Base-by-base conservation (phyloP, 1,284 basidiomycete species). In the Prillingera fragicola region DNA sequence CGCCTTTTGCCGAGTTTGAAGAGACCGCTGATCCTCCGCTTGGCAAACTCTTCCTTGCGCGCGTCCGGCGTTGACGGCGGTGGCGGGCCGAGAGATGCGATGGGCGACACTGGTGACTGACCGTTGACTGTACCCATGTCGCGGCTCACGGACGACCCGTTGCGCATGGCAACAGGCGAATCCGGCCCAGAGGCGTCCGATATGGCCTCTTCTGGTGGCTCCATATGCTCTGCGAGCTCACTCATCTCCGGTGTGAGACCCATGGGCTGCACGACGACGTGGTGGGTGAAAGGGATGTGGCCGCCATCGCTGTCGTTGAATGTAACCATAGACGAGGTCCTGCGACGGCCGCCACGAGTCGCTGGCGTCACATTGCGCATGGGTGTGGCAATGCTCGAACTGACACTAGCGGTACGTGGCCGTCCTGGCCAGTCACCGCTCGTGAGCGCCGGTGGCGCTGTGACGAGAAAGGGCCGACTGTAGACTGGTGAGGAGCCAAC, bases 201-300 rank as follows among this genome's bases (percentile, higher is more conserved):
- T n/a, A n/a, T n/a, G n/a, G n/a, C n/a, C n/a, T n/a, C n/a, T n/a
- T n/a, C n/a, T n/a, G n/a, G n/a, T n/a, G n/a, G n/a, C n/a, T n/a
- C n/a, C n/a, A n/a, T n/a, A n/a, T n/a, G n/a, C n/a, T n/a, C n/a
- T n/a, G n/a, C n/a, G n/a, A n/a, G n/a, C n/a, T n/a, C n/a, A n/a
- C n/a, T n/a, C n/a, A n/a, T n/a, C n/a, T n/a, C n/a, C n/a, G n/a
- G n/a, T n/a, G n/a, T n/a, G n/a, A n/a, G n/a, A n/a, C n/a, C n/a
- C n/a, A n/a, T n/a, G n/a, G n/a, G n/a, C n/a, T n/a, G n/a, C n/a
- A n/a, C n/a, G n/a, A n/a, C n/a, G n/a, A 63, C 32, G 40, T 62
- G 56, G 41, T 66, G 62, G 2, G 65, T 62, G 41, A 63, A 66
- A 5, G 62, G 59, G 10, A 65, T 42, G 54, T 65, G 62, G 13